Evolutionary conservation across 1,139 yeast genomes (phyloP), one percentile per base, ranked within the genome.

Genomic region (Yamadazyma sp.): DNA sequence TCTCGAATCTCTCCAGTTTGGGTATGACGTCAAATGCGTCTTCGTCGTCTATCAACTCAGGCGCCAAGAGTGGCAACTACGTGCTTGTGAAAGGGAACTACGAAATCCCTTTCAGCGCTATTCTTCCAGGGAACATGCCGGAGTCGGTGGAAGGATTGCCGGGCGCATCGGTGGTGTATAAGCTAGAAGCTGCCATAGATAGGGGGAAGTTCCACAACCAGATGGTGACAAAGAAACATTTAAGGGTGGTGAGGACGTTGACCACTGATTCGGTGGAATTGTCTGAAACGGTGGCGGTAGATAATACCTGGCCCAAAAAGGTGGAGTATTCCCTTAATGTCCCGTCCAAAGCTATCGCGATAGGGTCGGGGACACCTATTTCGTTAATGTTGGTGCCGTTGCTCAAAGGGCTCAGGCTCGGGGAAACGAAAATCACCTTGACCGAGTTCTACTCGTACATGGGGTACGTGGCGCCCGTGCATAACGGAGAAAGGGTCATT

Each of bases 221-320:
- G 42, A 61, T 91, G 50, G 54, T 71, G n/a, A 73, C 89, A 18
- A 82, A 79, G 50, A 87, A 82, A 52, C 91, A 83, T 54, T 50
- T 94, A 9, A 76, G 96, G 44, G 83, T 94, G 11, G 79, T 92
- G n/a, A 75, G 98, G 49, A 92, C 98, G 0, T 64, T 91, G 42
- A 83, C 96, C 0, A 78, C 95, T 1, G 98, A 91, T 61, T 79
- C 95, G 0, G 77, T 87, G 1, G 98, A 94, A 55, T 69, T 91
- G 33, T 76, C 94, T 0, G 98, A 92, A 62, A 88, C 98, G 0
- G 87, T 89, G 49, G 89, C 96, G 0, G 95, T 92, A 17, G 96
- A 89, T 56, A 92, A 92, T 58, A 83, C 92, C 0, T 94, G 99
- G 99, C 98, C 98, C 2, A 70, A 79, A 35, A 92, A 92, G 59